Evolutionary conservation across 148 eudicot genomes (phyloP).

Genomic region (Rheum nobile): DNA sequence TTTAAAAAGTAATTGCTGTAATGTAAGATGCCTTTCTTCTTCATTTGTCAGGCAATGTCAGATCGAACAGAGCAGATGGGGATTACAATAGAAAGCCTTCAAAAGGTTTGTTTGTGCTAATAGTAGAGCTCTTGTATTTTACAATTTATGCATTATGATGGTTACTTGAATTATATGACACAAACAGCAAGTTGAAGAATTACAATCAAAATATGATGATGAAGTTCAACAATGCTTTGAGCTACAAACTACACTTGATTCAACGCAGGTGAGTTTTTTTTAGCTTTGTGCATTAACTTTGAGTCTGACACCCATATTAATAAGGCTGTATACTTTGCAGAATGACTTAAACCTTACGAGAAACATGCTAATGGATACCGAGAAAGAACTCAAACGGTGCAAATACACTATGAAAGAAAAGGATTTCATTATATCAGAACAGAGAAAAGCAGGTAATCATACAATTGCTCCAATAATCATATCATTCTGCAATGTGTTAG

Average conservation of each 20-base stretch:
- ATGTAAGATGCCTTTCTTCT: not conserved
- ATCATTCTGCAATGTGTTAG: not conserved
- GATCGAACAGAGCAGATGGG: slow-evolving; percentile 18
- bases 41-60: slow-evolving; percentile 16
- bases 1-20: not conserved
- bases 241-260: slow-evolving; percentile 8
- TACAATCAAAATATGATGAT: slow-evolving; percentile 4
- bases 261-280: slow-evolving; percentile 27
- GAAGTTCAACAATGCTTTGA: slow-evolving; percentile 6
- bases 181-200: slow-evolving; percentile 11
- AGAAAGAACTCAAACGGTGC: slow-evolving; percentile 31
- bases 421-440: slow-evolving; percentile 42
- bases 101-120: slow-evolving; percentile 5
- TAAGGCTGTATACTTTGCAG: slow-evolving; percentile 14
- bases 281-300: not conserved
- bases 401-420: slow-evolving; percentile 35
- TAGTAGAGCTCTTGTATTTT: not conserved
- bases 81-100: slow-evolving; percentile 6
- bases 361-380: slow-evolving; percentile 26
- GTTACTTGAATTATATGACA: not conserved
- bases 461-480: not conserved
- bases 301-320: not conserved
- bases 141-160: not conserved
- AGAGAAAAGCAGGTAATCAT: slow-evolving; percentile 41
- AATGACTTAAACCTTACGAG: slow-evolving; percentile 31